A percentile compares a stretch with the other conserved stretches of the same genome.
phyloP scores from a whole-genome alignment of 345 rosid genomes.

The Aegle marmelos region DNA sequence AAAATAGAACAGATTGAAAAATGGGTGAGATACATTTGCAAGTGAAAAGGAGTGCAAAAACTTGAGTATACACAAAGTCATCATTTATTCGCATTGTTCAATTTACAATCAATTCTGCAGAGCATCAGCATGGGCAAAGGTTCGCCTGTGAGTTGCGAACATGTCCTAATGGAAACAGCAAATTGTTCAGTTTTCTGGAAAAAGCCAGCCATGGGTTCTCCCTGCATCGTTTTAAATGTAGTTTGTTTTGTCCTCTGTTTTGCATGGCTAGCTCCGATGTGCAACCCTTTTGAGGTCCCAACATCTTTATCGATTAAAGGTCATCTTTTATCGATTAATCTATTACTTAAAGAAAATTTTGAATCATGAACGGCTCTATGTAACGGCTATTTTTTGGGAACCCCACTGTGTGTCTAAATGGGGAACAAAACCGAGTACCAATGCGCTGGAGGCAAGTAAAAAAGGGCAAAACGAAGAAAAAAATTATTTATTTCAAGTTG shows the following conservation, averaged over 20 bases:
- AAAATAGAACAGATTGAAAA: background rate
- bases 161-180: background rate
- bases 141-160: too few species aligned
- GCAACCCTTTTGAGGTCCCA: background rate
- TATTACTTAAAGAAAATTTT: background rate
- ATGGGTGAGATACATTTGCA: background rate
- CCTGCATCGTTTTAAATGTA: too few species aligned
- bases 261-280: background rate
- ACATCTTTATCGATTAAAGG: background rate
- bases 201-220: background rate
- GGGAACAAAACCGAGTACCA: too few species aligned
- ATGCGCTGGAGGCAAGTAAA: too few species aligned
- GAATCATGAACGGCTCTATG: background rate
- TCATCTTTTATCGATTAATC: background rate
- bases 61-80: background rate
- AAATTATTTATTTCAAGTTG: too few species aligned
- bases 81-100: too few species aligned
- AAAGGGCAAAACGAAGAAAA: too few species aligned
- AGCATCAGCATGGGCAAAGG: background rate
- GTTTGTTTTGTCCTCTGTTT: background rate
- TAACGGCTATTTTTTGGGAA: background rate
- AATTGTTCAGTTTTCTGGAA: background rate
- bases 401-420: background rate
- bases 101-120: background rate
- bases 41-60: background rate